These are phyloP conservation scores for Sphaerobolus stellatus DNA, from an alignment of 1,284 basidiomycete species.

Conservation along the genomic window DNA sequence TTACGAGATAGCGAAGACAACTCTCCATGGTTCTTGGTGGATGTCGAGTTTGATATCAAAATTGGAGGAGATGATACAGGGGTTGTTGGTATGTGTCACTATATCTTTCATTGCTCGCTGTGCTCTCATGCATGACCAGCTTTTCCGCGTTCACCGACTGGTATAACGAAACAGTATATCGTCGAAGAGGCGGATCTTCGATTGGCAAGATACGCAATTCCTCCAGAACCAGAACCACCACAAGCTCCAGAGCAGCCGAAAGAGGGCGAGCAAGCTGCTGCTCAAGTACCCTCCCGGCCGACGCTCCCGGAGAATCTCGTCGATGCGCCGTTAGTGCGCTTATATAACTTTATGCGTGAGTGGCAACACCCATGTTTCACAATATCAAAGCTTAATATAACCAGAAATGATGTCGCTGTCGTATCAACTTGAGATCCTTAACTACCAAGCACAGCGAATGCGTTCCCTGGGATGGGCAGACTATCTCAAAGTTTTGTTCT, in stretches of 20 bases:
- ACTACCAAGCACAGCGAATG: slow-evolving; percentile 74
- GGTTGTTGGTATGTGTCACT: slow-evolving; percentile 54
- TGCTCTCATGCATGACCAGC: slow-evolving; percentile 40
- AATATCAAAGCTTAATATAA: neutral
- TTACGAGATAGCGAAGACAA: slow-evolving; percentile 63
- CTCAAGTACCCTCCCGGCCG: slow-evolving; percentile 39
- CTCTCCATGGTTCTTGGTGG: slow-evolving; percentile 81
- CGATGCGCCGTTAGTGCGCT: slow-evolving; percentile 74
- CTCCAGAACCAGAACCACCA: slow-evolving; percentile 45
- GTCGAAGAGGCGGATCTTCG: slow-evolving; percentile 69
- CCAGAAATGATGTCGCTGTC: slow-evolving; percentile 82
- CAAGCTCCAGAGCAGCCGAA: slow-evolving; percentile 48
- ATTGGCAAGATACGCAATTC: slow-evolving; percentile 53
- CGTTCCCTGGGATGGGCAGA: slow-evolving; percentile 77
- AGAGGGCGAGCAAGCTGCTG: slow-evolving; percentile 57
- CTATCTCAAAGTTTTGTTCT: slow-evolving; percentile 63
- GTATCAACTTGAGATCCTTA: slow-evolving; percentile 80
- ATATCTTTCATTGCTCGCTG: neutral
- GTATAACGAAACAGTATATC: slow-evolving; percentile 66
- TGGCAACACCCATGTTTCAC: slow-evolving; percentile 12
- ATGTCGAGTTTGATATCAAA: slow-evolving; percentile 74
- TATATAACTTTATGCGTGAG: slow-evolving; percentile 81
- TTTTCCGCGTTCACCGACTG: slow-evolving; percentile 64
- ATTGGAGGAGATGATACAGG: slow-evolving; percentile 70
- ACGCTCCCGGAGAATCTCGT: slow-evolving; percentile 54